Evolutionary conservation across 768 basidiomycete genomes (phyloP), one percentile per base, ranked within the genome.

Genomic region (Lentinula boryana): DNA sequence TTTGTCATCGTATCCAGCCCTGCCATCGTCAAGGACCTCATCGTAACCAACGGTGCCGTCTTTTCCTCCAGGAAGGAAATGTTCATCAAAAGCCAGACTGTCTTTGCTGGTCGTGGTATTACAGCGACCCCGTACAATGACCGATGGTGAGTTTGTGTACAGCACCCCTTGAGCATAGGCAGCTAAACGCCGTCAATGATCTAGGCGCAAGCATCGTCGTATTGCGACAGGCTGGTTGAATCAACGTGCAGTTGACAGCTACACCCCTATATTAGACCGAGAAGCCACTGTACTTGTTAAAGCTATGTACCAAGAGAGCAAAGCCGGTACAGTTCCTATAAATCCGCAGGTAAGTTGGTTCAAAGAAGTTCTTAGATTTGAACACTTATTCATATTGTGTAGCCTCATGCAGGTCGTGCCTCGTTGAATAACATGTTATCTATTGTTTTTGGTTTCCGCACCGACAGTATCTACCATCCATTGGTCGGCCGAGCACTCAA

Each of bases 1-100:
- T 74, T 76, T 38, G 69, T 77, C 18, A 70, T 75, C 31, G 58
- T 77, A 10, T 72, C 71, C 48, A 74, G 75, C 62, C 71, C 76
- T 12, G 56, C 65, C 2, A 60, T 75, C 27, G 75, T 69, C 15
- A 64, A 65, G 6, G 76, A 78, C 57, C 68, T 78, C 1, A 59
- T 77, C 1, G 73, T 78, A 1, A 66, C 67, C 9, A 68, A 76
- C 44, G 76, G 76, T 16, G 68, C 72, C 1, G 67, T 67, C 4
- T 77, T 76, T 60, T 76, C 75, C 2, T 62, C 66, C 2, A 69
- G 75, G 10, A 70, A 74, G 40, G 61, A 63, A 12, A 71, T 70
- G 40, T 77, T 74, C 58, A 69, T 76, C 66, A 77, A 77, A 61
- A 69, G 67, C 31, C 70, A 76, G 32, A 68, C 68, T 2, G 73